These are phyloP conservation scores for Lichina pygmaea DNA, from an alignment of 495 filamentous ascomycete species.

Conservation along the genomic window DNA sequence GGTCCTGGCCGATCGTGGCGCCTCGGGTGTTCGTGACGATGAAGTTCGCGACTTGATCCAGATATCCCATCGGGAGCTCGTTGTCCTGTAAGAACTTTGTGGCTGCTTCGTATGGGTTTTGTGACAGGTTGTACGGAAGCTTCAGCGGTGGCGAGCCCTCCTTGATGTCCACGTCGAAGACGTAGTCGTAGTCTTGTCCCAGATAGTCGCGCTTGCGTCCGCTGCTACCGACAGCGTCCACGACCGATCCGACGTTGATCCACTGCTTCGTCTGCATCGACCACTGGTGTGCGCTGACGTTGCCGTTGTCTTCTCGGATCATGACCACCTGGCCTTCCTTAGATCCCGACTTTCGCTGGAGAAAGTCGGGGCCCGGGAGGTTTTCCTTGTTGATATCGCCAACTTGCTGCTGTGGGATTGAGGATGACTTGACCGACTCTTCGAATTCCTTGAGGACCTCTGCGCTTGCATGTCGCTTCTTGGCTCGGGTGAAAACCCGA, in stretches of 20 bases:
- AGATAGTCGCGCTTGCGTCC: slow-evolving; percentile 44
- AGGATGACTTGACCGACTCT: slow-evolving; percentile 49
- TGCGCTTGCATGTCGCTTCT: slow-evolving; percentile 38
- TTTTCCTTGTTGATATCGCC: slow-evolving; percentile 71
- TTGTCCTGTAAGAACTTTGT: slow-evolving; percentile 81
- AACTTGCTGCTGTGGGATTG: slow-evolving; percentile 64
- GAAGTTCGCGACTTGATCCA: slow-evolving; percentile 86
- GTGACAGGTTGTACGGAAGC: slow-evolving; percentile 71
- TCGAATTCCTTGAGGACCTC: slow-evolving; percentile 41
- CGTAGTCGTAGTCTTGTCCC: slow-evolving; percentile 86
- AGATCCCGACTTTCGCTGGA: slow-evolving; percentile 50
- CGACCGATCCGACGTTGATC: slow-evolving; percentile 78
- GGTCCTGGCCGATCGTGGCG: slow-evolving; percentile 39
- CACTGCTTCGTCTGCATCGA: slow-evolving; percentile 38
- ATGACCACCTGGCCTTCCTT: slow-evolving; percentile 89
- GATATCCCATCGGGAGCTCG: slow-evolving; percentile 65
- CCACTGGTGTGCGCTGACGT: slow-evolving; percentile 61
- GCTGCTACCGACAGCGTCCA: slow-evolving; percentile 64
- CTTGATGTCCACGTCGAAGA: slow-evolving; percentile 94
- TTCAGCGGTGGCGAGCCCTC: slow-evolving; percentile 88
- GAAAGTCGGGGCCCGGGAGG: slow-evolving; percentile 61
- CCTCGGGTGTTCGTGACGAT: slow-evolving; percentile 76
- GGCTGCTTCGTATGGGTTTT: slow-evolving; percentile 83
- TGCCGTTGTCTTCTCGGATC: slow-evolving; percentile 56
- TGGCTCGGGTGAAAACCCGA: slow-evolving; percentile 55